phyloP scores from a whole-genome alignment of 2,329 filamentous ascomycete species.

The Triangularia setosa region DNA sequence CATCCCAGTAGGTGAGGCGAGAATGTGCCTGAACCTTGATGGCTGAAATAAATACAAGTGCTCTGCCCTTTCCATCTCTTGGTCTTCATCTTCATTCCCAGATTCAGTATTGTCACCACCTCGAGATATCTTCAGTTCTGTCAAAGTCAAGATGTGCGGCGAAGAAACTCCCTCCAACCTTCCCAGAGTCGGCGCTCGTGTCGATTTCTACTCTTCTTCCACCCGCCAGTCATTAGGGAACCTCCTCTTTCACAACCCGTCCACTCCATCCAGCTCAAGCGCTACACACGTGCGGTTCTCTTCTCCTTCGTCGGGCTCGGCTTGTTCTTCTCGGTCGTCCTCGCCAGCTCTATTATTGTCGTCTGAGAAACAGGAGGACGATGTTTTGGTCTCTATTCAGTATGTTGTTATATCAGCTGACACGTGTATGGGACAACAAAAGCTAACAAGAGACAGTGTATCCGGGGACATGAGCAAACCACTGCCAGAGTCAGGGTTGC shows the following conservation, averaged over 20 bases:
- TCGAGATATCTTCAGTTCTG: not conserved
- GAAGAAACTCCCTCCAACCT: slow-evolving; percentile 19
- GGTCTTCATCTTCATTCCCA: not conserved
- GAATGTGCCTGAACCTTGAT: not conserved
- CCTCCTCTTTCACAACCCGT: slow-evolving; percentile 26
- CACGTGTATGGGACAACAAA: too few species aligned
- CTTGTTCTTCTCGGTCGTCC: not conserved
- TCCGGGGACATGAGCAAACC: slow-evolving; percentile 26
- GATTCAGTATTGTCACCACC: not conserved
- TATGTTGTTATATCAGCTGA: slow-evolving; percentile 7
- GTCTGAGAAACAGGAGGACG: slow-evolving; percentile 1
- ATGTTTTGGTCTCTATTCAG: slow-evolving; percentile 26
- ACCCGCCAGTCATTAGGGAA: slow-evolving; percentile 17
- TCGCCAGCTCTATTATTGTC: not conserved
- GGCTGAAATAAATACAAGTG: not conserved
- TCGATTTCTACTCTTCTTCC: slow-evolving; percentile 24
- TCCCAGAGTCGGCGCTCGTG: slow-evolving; percentile 26
- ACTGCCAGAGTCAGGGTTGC: slow-evolving; percentile 18
- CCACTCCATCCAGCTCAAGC: slow-evolving; percentile 15
- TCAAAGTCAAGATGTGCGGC: slow-evolving; percentile 24
- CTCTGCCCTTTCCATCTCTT: not conserved
- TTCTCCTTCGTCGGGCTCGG: not conserved
- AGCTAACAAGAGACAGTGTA: slow-evolving; percentile 10
- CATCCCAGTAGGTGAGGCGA: not conserved
- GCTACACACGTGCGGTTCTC: slow-evolving; percentile 27